A percentile compares a stretch with the other conserved stretches of the same genome.
Evolutionary conservation across 2,329 filamentous ascomycete genomes (phyloP).

Genomic region (Hypoxylon sp.): DNA sequence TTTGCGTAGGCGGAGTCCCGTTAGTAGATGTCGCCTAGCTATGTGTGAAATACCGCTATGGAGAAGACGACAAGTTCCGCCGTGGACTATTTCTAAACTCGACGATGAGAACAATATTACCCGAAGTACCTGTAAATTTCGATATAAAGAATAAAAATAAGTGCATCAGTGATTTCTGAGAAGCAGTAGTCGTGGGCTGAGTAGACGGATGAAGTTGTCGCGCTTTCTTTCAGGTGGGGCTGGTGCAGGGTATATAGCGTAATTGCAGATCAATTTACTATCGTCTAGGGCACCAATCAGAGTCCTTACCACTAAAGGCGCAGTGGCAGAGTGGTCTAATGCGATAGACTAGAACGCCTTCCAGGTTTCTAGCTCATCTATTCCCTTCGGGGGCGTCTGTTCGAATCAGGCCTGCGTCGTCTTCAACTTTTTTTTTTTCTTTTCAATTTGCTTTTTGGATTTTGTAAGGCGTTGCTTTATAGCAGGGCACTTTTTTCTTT

Average conservation of each 20-base stretch:
- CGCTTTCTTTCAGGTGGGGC: no score
- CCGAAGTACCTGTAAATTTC: no score
- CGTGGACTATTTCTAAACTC: no score
- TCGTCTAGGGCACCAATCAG: neutral
- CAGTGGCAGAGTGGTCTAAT: slow-evolving; percentile 24
- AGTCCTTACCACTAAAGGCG: neutral
- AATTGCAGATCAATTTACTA: neutral
- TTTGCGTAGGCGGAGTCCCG: no score
- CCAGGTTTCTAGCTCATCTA: neutral
- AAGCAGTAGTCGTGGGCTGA: no score
- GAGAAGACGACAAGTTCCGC: no score
- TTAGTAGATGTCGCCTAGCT: no score
- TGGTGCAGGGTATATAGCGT: neutral
- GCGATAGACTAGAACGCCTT: slow-evolving; percentile 13
- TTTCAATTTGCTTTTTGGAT: neutral
- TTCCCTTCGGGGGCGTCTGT: slow-evolving; percentile 22
- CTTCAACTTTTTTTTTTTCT: neutral
- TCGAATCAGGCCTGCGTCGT: slow-evolving; percentile 24
- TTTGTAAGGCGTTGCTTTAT: neutral
- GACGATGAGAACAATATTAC: no score
- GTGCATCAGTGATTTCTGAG: no score
- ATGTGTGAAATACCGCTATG: no score
- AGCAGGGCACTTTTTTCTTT: neutral
- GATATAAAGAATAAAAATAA: no score
- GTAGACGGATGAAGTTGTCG: no score